Percentiles rank a stretch among this genome's conserved stretches.
Evolutionary conservation across 1,139 yeast species (phyloP).

Genomic region (Scheffersomyces insectosa): DNA sequence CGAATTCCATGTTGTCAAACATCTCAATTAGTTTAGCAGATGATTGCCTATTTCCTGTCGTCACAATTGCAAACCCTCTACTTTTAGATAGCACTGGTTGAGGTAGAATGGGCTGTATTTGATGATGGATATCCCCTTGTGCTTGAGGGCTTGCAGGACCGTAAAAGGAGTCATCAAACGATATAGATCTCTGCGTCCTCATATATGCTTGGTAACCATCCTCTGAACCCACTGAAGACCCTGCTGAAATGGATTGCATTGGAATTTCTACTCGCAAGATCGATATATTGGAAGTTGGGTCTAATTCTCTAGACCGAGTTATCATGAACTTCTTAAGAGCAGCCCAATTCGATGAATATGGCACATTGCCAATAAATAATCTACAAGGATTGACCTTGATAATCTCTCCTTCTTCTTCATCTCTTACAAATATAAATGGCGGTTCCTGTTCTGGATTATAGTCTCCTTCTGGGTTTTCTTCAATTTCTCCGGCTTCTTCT

Average conservation of each 20-base stretch:
- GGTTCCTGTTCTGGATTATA: conserved; percentile 6
- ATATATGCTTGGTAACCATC: not conserved
- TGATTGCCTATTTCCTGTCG: conserved; percentile 49
- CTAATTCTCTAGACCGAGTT: conserved; percentile 20
- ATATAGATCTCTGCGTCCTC: not conserved
- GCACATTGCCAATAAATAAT: conserved; percentile 57
- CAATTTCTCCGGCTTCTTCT: conserved; percentile 1
- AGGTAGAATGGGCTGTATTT: not conserved
- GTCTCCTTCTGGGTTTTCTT: conserved; percentile 1
- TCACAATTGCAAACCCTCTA: conserved; percentile 69
- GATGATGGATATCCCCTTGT: not conserved
- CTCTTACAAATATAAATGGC: conserved; percentile 21
- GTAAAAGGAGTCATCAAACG: not conserved
- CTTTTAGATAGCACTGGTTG: conserved; percentile 18
- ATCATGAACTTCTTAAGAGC: conserved; percentile 51
- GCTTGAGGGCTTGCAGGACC: not conserved
- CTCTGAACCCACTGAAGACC: not conserved
- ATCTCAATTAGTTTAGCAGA: conserved; percentile 50
- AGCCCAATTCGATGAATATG: conserved; percentile 58
- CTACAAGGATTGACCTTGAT: conserved; percentile 40
- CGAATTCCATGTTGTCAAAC: conserved; percentile 53
- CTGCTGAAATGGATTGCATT: conserved; percentile 24
- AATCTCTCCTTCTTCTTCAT: conserved; percentile 29
- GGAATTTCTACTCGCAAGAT: conserved; percentile 60
- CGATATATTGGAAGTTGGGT: conserved; percentile 28